Evolutionary conservation across 768 basidiomycete species (phyloP).

Genomic region (Suillus decipiens): DNA sequence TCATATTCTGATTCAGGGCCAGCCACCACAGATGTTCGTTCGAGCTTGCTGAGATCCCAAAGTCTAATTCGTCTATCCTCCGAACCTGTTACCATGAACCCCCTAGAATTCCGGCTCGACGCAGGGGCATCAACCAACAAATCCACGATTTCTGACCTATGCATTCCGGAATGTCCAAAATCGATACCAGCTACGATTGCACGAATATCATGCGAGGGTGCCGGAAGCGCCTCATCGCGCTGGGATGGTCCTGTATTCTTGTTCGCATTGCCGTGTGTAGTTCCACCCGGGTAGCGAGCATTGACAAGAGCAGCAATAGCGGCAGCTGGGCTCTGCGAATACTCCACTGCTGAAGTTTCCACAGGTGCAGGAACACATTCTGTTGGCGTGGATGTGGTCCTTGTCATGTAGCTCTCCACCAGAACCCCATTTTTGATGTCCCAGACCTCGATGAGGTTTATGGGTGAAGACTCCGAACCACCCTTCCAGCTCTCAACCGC

Average conservation of each 20-base stretch:
- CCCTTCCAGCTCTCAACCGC: slow-evolving; percentile 59
- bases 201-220: slow-evolving; percentile 67
- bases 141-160: slow-evolving; percentile 53
- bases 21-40: slow-evolving; percentile 77
- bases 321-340: slow-evolving; percentile 63
- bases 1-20: slow-evolving; percentile 77
- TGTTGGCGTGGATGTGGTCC: slow-evolving; percentile 43
- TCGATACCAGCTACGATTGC: slow-evolving; percentile 72
- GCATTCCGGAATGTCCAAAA: slow-evolving; percentile 63
- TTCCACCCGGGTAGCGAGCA: slow-evolving; percentile 49
- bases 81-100: slow-evolving; percentile 86
- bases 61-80: slow-evolving; percentile 86
- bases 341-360: slow-evolving; percentile 52
- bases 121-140: slow-evolving; percentile 40
- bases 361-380: slow-evolving; percentile 57
- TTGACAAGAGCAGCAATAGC: slow-evolving; percentile 84
- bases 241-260: slow-evolving; percentile 34
- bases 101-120: slow-evolving; percentile 47
- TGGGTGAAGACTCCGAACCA: slow-evolving; percentile 42
- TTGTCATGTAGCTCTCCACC: slow-evolving; percentile 78
- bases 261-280: slow-evolving; percentile 24
- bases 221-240: slow-evolving; percentile 37
- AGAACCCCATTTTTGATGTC: slow-evolving; percentile 81
- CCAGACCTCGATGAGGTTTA: slow-evolving; percentile 80
- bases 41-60: slow-evolving; percentile 81